Evolutionary conservation across 768 basidiomycete genomes (phyloP).

Genomic region (Vararia minispora): DNA sequence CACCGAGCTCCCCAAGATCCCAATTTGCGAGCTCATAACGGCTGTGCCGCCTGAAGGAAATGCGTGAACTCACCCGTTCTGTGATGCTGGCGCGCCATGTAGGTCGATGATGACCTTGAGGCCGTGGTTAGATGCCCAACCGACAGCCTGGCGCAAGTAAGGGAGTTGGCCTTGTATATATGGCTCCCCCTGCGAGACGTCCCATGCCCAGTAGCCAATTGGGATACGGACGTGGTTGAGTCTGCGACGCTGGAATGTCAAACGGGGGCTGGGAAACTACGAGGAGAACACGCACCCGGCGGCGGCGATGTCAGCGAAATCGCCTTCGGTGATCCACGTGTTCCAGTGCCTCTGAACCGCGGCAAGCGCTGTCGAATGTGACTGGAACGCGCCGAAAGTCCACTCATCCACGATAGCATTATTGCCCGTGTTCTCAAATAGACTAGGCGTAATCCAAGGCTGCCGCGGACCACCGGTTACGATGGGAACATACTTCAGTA

Average conservation of each 20-base stretch:
- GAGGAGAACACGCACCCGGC: conserved; percentile 44
- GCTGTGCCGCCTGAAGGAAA: neutral
- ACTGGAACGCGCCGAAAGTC: conserved; percentile 61
- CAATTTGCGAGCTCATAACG: too few species aligned
- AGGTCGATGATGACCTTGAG: conserved; percentile 75
- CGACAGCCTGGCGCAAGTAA: conserved; percentile 54
- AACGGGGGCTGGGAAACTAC: neutral
- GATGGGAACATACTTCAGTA: neutral
- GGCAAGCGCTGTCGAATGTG: conserved; percentile 33
- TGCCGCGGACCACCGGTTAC: conserved; percentile 4
- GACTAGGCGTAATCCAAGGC: conserved; percentile 73
- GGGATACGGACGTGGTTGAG: conserved; percentile 78
- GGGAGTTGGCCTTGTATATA: conserved; percentile 68
- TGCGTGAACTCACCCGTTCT: conserved; percentile 49
- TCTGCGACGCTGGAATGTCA: conserved; percentile 25
- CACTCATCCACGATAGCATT: conserved; percentile 59
- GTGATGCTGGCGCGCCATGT: conserved; percentile 67
- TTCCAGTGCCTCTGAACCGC: conserved; percentile 62
- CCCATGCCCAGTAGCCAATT: conserved; percentile 88
- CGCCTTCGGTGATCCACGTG: conserved; percentile 74
- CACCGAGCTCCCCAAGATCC: too few species aligned
- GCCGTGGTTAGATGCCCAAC: conserved; percentile 58
- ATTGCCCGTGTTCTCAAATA: conserved; percentile 60
- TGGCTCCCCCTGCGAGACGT: conserved; percentile 67
- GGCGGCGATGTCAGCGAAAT: conserved; percentile 64